Evolutionary conservation across 768 basidiomycete species (phyloP), one percentile per base, ranked within the genome.

Genomic region (Psilocybe cyanescens): DNA sequence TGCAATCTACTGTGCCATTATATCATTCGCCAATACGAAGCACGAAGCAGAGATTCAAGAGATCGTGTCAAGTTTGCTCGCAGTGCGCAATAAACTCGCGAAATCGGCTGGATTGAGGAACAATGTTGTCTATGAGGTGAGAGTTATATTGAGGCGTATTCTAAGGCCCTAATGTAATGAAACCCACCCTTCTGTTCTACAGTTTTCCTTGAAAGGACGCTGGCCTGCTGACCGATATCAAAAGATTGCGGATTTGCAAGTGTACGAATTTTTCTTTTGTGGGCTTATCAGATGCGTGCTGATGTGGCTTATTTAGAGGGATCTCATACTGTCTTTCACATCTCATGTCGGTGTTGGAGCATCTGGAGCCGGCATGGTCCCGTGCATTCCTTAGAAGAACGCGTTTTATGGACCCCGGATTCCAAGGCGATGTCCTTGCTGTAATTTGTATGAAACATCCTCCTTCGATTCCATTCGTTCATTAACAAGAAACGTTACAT

Each of bases 181-280:
- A 24, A 24, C 2, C 24, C 24, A 24, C 24, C 2, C 50, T 5
- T 33, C 3, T 5, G 60, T 58, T 14, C 1, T 39, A 35, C 67
- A 94, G 88, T 86, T 92, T 70, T 93, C 92, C 0, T 73, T 95
- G 24, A 74, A 86, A 55, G 94, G 93, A 0, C 77, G 81, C 64
- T 95, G 92, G 94, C 94, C 94, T 1, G 83, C 84, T n/a, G 76
- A 90, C 58, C 76, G 94, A 61, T 94, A 94, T 70, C 85, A 89
- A 39, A 84, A 77, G 37, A 82, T 92, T 33, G 72, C 88, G 63
- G 85, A 91, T 24, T 68, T 91, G 6, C 91, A 92, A 65, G 68
- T 88, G 91, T 91, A 65, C 54, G 85, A 7, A 11, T 70, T 4
- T 28, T 6, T 9, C 9, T 19, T 14, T 58, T 60, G 3, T 16